Percentiles rank a stretch among this genome's conserved stretches.
Evolutionary conservation across 352 stramenopile species (phyloP).

Genomic region (Pythium folliculosum): DNA sequence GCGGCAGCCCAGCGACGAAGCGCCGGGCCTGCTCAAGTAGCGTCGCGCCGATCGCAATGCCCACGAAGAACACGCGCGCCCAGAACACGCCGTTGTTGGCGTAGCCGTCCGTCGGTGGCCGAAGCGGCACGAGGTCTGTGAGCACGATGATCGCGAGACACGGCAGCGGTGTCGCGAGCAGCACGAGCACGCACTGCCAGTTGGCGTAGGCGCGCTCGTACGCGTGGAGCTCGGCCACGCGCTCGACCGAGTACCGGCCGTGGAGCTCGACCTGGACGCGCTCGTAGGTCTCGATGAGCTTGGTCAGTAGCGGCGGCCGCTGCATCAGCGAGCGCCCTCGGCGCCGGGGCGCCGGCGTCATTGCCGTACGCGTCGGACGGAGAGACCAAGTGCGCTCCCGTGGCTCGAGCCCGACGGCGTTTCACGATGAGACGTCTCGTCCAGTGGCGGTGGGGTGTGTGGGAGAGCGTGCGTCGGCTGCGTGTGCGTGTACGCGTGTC

Average conservation of each 20-base stretch:
- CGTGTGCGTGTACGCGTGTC: too few relatives aligned
- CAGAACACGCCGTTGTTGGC: conserved; percentile 6
- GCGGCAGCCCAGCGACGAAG: not conserved
- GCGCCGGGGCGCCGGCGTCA: not conserved
- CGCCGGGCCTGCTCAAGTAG: conserved; percentile 2
- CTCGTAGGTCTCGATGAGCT: conserved; percentile 1
- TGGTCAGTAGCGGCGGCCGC: not conserved
- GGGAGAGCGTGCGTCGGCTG: too few relatives aligned
- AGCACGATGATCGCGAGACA: not conserved
- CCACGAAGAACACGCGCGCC: conserved; percentile 1
- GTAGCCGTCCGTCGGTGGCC: not conserved
- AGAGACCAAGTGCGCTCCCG: too few relatives aligned
- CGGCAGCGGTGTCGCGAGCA: not conserved
- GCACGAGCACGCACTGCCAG: not conserved
- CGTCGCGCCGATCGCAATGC: conserved; percentile 1
- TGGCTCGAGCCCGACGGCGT: too few relatives aligned
- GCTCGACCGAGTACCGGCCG: conserved; percentile 15
- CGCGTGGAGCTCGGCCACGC: not conserved
- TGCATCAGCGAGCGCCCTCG: not conserved
- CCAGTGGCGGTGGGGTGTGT: too few relatives aligned
- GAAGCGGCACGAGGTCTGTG: not conserved
- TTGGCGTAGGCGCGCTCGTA: not conserved
- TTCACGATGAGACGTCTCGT: too few relatives aligned
- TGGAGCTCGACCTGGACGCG: conserved; percentile 21
- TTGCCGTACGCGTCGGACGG: too few relatives aligned